Evolutionary conservation across 2,329 filamentous ascomycete genomes (phyloP), one percentile per base, ranked within the genome.

Genomic region (Sporothrix pallida): DNA sequence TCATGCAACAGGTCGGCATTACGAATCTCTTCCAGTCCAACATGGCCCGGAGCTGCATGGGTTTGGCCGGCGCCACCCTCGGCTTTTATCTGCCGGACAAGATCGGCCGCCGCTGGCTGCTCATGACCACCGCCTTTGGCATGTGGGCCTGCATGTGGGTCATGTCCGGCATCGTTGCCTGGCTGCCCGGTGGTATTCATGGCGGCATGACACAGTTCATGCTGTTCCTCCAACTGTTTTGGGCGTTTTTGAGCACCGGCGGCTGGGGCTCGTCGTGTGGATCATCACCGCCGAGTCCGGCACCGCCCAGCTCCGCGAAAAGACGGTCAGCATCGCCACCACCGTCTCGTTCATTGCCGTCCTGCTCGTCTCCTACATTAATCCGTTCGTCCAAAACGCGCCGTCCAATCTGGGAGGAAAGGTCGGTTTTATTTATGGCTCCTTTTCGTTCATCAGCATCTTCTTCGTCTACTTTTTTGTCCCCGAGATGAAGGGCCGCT

Each of bases 341-440:
- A 44, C 42, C 6, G 42, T 68, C 23, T 20, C 44, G 13, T 68
- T 68, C 13, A 46, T 42, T 20, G 52, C 48, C 17, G 23, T 72
- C 15, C 71, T 76, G 12, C 50, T 75, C 52, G 73, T 77, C 69
- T 76, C 71, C 42, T 77, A 73, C 56, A 67, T 75, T 54, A 77
- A 76, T 42, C 75, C 76, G 5, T 77, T 72, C 70, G 69, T 77
- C 10, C 75, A 76, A 50, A 71, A 73, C 20, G 67, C 67, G n/a
- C 75, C 71, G 20, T 63, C 31, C 42, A 69, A 74, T 50, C 46
- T 78, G 15, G 76, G 76, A 12, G 73, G 73, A 17, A 74, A 74
- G 15, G 76, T 78, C 26, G 75, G 76, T 3, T 76, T 79, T 42
- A 76, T 79, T 44, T 79, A 77, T 62, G 77, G 77, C 9, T 73